Evolutionary conservation across 2,329 filamentous ascomycete species (phyloP).

Genomic region (Curvularia sp.): DNA sequence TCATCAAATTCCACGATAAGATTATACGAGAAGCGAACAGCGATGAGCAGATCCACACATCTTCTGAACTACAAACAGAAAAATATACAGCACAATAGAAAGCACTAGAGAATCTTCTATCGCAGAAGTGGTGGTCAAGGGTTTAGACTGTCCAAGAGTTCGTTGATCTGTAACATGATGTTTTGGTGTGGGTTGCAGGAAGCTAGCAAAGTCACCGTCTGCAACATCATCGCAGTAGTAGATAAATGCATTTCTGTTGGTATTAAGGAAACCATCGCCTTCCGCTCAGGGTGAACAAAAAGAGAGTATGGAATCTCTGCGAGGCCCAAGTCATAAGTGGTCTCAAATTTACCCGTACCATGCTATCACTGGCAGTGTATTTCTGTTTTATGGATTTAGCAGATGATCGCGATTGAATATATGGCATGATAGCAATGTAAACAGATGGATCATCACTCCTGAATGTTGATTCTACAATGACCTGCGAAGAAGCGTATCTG

Average conservation of each 20-base stretch:
- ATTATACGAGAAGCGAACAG: neutral
- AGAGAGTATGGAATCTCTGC: neutral
- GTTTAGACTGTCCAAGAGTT: neutral
- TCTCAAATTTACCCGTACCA: neutral
- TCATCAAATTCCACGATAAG: neutral
- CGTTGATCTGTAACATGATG: neutral
- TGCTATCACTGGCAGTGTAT: neutral
- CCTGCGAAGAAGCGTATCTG: neutral
- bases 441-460: neutral
- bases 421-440: neutral
- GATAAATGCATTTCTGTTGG: neutral
- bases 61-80: neutral
- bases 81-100: neutral
- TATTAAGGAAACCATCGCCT: neutral
- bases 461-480: neutral
- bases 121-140: neutral
- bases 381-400: neutral
- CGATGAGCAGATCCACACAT: neutral
- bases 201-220: neutral
- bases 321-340: neutral
- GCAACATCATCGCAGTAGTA: neutral
- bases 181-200: neutral
- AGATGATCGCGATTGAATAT: neutral
- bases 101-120: neutral
- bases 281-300: neutral